These are phyloP conservation scores for Serendipita sp. DNA, from an alignment of 768 basidiomycete genomes.

Conservation along the genomic window DNA sequence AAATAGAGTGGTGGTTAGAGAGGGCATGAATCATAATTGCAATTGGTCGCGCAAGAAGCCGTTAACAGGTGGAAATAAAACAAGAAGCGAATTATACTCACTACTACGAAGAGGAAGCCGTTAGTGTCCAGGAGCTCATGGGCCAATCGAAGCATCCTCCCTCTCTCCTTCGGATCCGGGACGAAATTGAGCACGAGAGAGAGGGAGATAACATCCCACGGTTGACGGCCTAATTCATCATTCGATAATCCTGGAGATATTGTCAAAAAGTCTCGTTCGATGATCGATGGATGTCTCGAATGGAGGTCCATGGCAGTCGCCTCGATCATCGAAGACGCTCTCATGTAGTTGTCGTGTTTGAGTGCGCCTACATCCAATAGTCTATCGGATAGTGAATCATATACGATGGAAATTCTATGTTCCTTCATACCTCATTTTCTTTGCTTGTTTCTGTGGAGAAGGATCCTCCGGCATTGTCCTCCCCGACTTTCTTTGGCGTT, in stretches of 20 bases:
- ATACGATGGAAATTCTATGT: background rate
- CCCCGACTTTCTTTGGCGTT: no score
- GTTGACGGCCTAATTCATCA: constrained; percentile 22
- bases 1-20: background rate
- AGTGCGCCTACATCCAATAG: constrained; percentile 82
- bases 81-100: constrained; percentile 21
- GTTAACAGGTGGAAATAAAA: constrained; percentile 11
- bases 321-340: constrained; percentile 54
- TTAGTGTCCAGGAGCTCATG: constrained; percentile 35
- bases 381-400: constrained; percentile 22
- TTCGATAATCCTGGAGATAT: constrained; percentile 19
- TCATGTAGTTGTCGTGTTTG: constrained; percentile 61
- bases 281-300: constrained; percentile 64
- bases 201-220: constrained; percentile 70
- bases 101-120: constrained; percentile 56
- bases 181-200: constrained; percentile 87
- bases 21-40: constrained; percentile 16
- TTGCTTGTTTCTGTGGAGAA: no score
- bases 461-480: no score
- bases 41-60: constrained; percentile 10
- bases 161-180: constrained; percentile 54
- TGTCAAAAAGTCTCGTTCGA: constrained; percentile 72
- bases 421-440: background rate
- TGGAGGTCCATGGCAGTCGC: constrained; percentile 66
- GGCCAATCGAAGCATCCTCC: constrained; percentile 52